phyloP scores from a whole-genome alignment of 2,329 filamentous ascomycete species.

The Bipolaris bicolor region DNA sequence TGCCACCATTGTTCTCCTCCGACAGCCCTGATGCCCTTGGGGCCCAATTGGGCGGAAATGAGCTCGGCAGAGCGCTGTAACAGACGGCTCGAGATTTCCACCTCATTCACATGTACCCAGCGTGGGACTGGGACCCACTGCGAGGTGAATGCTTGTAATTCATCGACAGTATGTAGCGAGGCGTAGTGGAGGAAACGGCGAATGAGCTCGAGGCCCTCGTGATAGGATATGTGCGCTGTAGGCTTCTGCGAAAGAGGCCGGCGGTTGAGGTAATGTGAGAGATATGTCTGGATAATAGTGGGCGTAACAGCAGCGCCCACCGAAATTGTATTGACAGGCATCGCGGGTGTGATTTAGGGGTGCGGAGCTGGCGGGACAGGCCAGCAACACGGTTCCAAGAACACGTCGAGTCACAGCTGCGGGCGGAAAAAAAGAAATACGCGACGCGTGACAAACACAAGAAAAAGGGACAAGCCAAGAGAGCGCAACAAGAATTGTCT shows the following conservation, averaged over 20 bases:
- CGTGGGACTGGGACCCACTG: conserved; percentile 90
- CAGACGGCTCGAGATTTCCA: conserved; percentile 68
- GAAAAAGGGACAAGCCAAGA: neutral
- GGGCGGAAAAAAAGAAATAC: neutral
- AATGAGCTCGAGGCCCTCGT: conserved; percentile 87
- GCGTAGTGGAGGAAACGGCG: conserved; percentile 84
- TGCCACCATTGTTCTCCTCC: conserved; percentile 81
- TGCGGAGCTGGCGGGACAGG: conserved; percentile 16
- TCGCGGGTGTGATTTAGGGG: conserved; percentile 33
- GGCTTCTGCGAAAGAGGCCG: conserved; percentile 78
- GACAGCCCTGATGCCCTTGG: conserved; percentile 72
- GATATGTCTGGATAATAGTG: conserved; percentile 82
- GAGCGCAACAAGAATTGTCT: neutral
- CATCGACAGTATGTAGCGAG: conserved; percentile 89
- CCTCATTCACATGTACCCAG: conserved; percentile 81
- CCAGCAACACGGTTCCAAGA: conserved; percentile 5
- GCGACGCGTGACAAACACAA: neutral
- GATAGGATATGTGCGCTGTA: conserved; percentile 89
- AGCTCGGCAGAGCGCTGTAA: conserved; percentile 68
- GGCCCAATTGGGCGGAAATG: conserved; percentile 76
- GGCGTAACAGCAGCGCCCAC: conserved; percentile 86
- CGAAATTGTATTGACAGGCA: conserved; percentile 78
- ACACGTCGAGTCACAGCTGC: neutral
- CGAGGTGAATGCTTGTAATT: conserved; percentile 86
- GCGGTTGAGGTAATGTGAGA: conserved; percentile 89